These are phyloP conservation scores for Gentiana dahurica DNA, from an alignment of 257 asterid genomes.

Conservation along the genomic window DNA sequence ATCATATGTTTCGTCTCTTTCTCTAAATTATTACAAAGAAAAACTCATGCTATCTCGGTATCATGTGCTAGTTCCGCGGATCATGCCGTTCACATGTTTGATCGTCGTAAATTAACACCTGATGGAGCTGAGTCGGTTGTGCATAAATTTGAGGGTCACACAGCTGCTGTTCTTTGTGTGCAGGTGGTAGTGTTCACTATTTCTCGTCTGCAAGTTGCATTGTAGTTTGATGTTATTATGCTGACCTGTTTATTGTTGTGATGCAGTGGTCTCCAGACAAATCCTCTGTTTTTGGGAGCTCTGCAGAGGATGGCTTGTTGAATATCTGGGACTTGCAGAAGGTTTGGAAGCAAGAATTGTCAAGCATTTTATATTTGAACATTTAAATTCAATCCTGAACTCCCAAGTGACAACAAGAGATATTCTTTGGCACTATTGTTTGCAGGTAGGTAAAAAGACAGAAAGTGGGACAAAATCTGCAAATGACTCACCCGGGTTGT, in stretches of 20 bases:
- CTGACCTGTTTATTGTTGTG: conserved; percentile 10
- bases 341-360: conserved; percentile 25
- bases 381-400: background rate
- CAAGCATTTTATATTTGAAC: background rate
- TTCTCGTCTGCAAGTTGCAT: too few species aligned
- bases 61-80: conserved; percentile 69
- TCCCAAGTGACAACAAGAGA: background rate
- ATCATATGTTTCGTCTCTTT: too few species aligned
- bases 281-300: conserved; percentile 85
- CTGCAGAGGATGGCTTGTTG: conserved; percentile 88
- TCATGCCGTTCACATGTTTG: conserved; percentile 84
- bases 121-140: conserved; percentile 69
- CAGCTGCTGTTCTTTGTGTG: conserved; percentile 86
- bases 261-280: conserved; percentile 95
- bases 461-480: conserved; percentile 45
- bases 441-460: conserved; percentile 61
- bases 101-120: conserved; percentile 69
- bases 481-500: conserved; percentile 70
- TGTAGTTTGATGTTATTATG: background rate
- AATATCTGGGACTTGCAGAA: conserved; percentile 92
- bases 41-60: too few species aligned
- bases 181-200: conserved; percentile 44
- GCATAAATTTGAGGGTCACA: conserved; percentile 78
- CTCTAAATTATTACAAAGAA: background rate
- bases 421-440: conserved; percentile 1